These are phyloP conservation scores for Cyberlindnera xylosilytica DNA, from an alignment of 805 yeast genomes.

Conservation along the genomic window DNA sequence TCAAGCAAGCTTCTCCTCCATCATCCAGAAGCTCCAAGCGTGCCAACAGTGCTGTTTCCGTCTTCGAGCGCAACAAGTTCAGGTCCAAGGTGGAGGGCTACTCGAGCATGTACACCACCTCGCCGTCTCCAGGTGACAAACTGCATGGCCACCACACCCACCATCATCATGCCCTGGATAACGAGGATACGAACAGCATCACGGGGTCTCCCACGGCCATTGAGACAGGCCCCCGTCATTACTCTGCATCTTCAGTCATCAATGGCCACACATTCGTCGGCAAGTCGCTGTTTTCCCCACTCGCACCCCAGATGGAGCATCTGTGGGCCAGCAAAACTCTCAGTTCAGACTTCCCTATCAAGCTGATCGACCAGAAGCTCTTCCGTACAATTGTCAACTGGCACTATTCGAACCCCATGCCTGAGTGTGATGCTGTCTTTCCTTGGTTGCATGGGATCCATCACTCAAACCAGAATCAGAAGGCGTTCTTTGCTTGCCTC, in stretches of 20 bases:
- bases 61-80: constrained; percentile 25
- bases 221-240: constrained; percentile 11
- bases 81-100: constrained; percentile 12
- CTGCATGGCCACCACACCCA: neutral
- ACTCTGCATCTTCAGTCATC: constrained; percentile 13
- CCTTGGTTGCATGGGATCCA: constrained; percentile 84
- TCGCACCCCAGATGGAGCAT: constrained; percentile 20
- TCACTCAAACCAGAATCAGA: constrained; percentile 26
- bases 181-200: constrained; percentile 6
- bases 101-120: constrained; percentile 17
- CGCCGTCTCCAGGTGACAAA: constrained; percentile 2
- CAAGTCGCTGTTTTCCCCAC: constrained; percentile 16
- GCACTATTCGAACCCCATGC: constrained; percentile 39
- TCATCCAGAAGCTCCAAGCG: constrained; percentile 20
- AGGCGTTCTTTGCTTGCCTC: constrained; percentile 21
- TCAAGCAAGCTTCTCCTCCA: neutral
- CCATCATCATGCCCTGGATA: neutral
- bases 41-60: constrained; percentile 21
- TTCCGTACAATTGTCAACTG: constrained; percentile 18
- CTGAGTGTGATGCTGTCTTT: constrained; percentile 66
- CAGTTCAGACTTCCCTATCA: constrained; percentile 19
- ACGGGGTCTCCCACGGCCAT: constrained; percentile 4
- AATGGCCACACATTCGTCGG: constrained; percentile 7
- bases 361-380: constrained; percentile 19
- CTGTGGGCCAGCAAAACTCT: constrained; percentile 18